Evolutionary conservation across 352 stramenopile species (phyloP), one percentile per base, ranked within the genome.

Genomic region (Pseudoperonospora humuli): DNA sequence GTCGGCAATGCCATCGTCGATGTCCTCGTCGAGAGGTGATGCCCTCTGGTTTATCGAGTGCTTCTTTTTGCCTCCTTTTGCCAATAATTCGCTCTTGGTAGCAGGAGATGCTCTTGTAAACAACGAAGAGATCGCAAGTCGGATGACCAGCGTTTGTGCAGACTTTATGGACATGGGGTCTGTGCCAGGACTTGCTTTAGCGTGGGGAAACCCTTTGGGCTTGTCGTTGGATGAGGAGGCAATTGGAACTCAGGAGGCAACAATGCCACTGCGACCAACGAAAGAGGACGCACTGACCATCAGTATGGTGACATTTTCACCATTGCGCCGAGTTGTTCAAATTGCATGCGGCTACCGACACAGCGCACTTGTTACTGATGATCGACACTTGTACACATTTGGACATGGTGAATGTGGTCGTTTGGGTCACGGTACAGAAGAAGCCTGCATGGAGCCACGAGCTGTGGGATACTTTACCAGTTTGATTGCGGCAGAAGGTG

Each of bases 281-380:
- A 29, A 34, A 26, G 46, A 58, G 11, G 48, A 21, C 6, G 43
- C 23, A 11, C 45, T 37, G 33, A 33, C 36, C 3, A 38, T 88
- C 10, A 61, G 42, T 0, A 42, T 80, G 27, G 33, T 86, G 0
- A 51, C 44, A 3, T 62, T 89, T 2, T 57, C 63, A 0, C 70
- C 76, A 6, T 42, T 80, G 19, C 70, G 73, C 25, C 66, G 65
- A n/a, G 66, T 86, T 3, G 45, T 84, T 2, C 66, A 84, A 9
- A 73, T 93, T 3, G 67, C 71, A 0, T 93, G 80, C 44, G 80
- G 80, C 1, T 93, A 89, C 39, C 69, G 75, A 3, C 75, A 93
- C 40, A 86, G 75, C 0, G 78, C 80, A 6, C 49, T 93, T 7
- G 60, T 93, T 31, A 84, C 77, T 0, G 60, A 76, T 19, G 75